Base-by-base conservation (phyloP, 148 eudicot species). In the Amaranthus palmeri region DNA sequence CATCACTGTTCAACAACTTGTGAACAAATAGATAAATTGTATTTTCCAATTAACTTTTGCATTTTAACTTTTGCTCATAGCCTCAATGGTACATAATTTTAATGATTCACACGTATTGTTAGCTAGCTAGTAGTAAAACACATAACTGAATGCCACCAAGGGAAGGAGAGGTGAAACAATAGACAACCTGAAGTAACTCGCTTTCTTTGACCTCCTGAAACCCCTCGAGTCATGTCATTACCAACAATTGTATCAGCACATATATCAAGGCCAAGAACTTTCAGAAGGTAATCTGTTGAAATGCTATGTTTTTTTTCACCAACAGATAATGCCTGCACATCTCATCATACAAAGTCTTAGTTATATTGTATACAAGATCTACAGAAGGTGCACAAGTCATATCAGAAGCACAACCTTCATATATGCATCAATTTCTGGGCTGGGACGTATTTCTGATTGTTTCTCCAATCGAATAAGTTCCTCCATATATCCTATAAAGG, bases 201-300 rank as follows among this genome's bases (percentile, higher is more conserved):
- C 80, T 93, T 93, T 79, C 81, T 84, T 72, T 93, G 98, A 74
- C 98, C 98, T 68, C 96, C 98, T 64, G 98, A 93, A 80, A 93
- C 85, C 40, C 98, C 98, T 56, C 96, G 86, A 10, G 75, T 76
- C 98, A 90, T 93, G 4, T 86, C 96, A 75, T 78, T 90, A 72
- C 98, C 98, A 69, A 90, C 95, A 47, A 84, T 43, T 67, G 96
- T 93, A 51, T 93, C 96, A 44, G 96, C 80, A 66, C 98, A 93
- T 17, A 88, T 65, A 81, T 93, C 96, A 52, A 93, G 89, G 53
- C 96, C 98, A 56, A 93, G 96, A 75, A 90, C 83, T 81, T 83
- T 90, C 67, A 92, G 82, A 45, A 84, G 56, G 72, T 92, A 90
- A 81, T 92, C 96, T 45, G 98, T 92, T 17, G 85, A 76, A 54